A percentile compares a stretch with the other conserved stretches of the same genome.
These are phyloP conservation scores for Cutaneotrichosporon spelunceum DNA, from an alignment of 1,284 basidiomycete species.

Conservation along the genomic window DNA sequence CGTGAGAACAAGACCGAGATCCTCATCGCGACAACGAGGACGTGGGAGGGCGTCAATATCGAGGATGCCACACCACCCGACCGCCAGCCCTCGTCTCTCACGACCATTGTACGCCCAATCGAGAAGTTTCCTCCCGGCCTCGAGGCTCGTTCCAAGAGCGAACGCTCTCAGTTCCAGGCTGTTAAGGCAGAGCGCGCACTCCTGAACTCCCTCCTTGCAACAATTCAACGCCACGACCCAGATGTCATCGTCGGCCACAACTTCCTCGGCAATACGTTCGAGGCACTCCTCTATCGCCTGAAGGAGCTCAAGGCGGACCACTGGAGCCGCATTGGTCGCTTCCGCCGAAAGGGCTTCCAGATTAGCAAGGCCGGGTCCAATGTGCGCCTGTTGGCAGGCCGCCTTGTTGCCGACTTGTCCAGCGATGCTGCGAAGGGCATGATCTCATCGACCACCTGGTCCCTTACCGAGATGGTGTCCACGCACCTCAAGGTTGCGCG, in stretches of 20 bases:
- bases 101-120: constrained; percentile 88
- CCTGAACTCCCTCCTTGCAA: constrained; percentile 76
- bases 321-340: constrained; percentile 91
- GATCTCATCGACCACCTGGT: constrained; percentile 96
- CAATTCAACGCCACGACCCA: constrained; percentile 82
- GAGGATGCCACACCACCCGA: constrained; percentile 89
- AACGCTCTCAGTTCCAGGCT: constrained; percentile 69
- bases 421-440: constrained; percentile 94
- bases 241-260: constrained; percentile 95
- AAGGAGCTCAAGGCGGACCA: constrained; percentile 83
- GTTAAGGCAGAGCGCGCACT: constrained; percentile 81
- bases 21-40: constrained; percentile 76
- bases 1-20: constrained; percentile 90
- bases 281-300: constrained; percentile 89
- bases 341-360: constrained; percentile 67
- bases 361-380: constrained; percentile 83
- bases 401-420: constrained; percentile 86
- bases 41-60: constrained; percentile 84
- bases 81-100: constrained; percentile 72
- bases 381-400: constrained; percentile 75
- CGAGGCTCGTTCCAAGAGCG: constrained; percentile 64
- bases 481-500: constrained; percentile 81
- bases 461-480: constrained; percentile 91
- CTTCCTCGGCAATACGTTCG: constrained; percentile 85
- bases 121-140: constrained; percentile 84